phyloP scores from a whole-genome alignment of 2,329 filamentous ascomycete species.

The Trichothecium sympodiale region DNA sequence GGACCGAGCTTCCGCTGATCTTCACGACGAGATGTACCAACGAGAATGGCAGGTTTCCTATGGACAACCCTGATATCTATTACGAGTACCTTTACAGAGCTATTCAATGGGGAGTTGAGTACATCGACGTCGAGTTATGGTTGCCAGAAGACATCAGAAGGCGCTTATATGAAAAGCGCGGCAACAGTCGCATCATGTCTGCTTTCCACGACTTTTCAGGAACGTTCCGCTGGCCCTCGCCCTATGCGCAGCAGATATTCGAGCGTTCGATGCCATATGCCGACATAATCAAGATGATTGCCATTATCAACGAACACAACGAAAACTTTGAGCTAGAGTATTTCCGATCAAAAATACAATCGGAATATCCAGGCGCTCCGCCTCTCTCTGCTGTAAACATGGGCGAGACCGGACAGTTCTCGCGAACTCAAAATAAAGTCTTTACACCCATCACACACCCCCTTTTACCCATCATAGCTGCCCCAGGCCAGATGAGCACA shows the following conservation, averaged over 20 bases:
- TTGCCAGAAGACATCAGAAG: conserved; percentile 65
- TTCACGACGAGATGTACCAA: conserved; percentile 74
- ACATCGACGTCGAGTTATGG: conserved; percentile 83
- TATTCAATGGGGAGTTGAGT: conserved; percentile 83
- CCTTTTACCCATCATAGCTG: conserved; percentile 70
- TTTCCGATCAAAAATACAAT: conserved; percentile 67
- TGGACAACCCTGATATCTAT: conserved; percentile 65
- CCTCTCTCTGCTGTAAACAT: conserved; percentile 79
- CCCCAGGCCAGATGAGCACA: conserved; percentile 75
- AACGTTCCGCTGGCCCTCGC: conserved; percentile 71
- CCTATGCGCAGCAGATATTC: conserved; percentile 62
- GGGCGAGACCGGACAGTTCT: conserved; percentile 77
- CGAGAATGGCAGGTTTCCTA: conserved; percentile 77
- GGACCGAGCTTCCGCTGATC: conserved; percentile 81
- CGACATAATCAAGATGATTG: conserved; percentile 87
- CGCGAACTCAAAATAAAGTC: conserved; percentile 71
- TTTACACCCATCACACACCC: conserved; percentile 86
- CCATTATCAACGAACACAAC: conserved; percentile 68
- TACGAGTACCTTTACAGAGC: conserved; percentile 73
- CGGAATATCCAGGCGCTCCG: conserved; percentile 56
- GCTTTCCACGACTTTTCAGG: conserved; percentile 85
- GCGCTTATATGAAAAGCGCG: conserved; percentile 56
- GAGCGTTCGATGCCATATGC: conserved; percentile 61
- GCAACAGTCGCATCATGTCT: conserved; percentile 79
- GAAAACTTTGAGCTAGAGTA: conserved; percentile 88